Conservation (phyloP, 768 basidiomycete species). For the Tephrocybe rancida region DNA sequence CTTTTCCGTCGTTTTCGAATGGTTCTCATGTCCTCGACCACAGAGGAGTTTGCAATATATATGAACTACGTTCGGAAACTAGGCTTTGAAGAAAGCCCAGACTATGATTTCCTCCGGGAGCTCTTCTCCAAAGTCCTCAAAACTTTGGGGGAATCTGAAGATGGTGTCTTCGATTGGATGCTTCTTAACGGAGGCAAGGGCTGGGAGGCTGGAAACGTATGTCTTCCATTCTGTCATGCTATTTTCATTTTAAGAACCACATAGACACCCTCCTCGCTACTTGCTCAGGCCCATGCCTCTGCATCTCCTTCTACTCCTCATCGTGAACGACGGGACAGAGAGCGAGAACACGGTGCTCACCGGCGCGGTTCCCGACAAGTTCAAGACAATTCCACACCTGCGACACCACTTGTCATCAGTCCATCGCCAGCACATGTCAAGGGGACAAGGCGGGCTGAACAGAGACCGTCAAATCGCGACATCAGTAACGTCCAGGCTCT, state of each 20-base stretch:
- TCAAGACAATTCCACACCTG: constrained; percentile 55
- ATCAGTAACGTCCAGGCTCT: constrained; percentile 69
- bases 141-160: constrained; percentile 85
- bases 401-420: constrained; percentile 62
- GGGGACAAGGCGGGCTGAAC: constrained; percentile 53
- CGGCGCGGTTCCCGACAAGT: constrained; percentile 57
- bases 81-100: constrained; percentile 96
- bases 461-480: constrained; percentile 50
- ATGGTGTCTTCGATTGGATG: constrained; percentile 97
- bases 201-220: constrained; percentile 87
- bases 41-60: constrained; percentile 98
- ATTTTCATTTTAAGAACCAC: constrained; percentile 12
- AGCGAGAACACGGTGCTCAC: constrained; percentile 51
- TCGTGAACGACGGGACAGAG: constrained; percentile 57
- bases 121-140: constrained; percentile 92
- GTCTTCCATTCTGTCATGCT: constrained; percentile 30
- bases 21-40: constrained; percentile 40
- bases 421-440: constrained; percentile 72
- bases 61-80: constrained; percentile 99
- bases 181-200: constrained; percentile 91
- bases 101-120: constrained; percentile 97
- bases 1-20: neutral
- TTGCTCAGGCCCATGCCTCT: constrained; percentile 56
- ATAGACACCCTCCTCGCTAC: constrained; percentile 45
- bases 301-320: constrained; percentile 56